Evolutionary conservation across 495 filamentous ascomycete genomes (phyloP).

Genomic region (Aspergillus panamensis): DNA sequence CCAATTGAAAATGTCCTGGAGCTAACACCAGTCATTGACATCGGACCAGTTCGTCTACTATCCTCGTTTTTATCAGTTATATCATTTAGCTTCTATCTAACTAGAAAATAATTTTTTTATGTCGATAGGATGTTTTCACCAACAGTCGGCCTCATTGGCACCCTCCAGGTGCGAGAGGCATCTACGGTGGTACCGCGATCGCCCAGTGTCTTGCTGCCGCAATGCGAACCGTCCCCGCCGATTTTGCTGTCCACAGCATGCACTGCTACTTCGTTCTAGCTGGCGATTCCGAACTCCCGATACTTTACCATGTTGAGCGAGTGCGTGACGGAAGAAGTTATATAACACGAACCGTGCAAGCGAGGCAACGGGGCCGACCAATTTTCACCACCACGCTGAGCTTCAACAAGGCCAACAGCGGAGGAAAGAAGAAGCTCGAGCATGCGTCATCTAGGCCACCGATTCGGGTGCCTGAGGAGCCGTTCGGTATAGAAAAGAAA

Average conservation of each 20-base stretch:
- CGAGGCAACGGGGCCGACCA: constrained; percentile 77
- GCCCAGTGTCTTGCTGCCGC: constrained; percentile 88
- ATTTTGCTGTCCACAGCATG: constrained; percentile 89
- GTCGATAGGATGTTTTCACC: constrained; percentile 75
- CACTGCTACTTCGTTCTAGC: constrained; percentile 98
- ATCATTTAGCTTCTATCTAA: background rate
- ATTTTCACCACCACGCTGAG: constrained; percentile 95
- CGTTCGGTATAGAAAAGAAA: constrained; percentile 22
- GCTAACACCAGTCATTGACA: constrained; percentile 71
- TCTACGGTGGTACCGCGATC: constrained; percentile 91
- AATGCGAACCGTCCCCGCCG: constrained; percentile 72
- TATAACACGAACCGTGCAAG: constrained; percentile 92
- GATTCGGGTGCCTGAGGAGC: constrained; percentile 27
- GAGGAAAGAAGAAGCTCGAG: constrained; percentile 56
- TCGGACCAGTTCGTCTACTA: constrained; percentile 63
- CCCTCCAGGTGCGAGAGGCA: constrained; percentile 82
- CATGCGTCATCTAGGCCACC: constrained; percentile 36
- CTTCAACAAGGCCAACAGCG: constrained; percentile 71
- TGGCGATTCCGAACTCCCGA: constrained; percentile 76
- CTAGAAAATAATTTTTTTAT: background rate
- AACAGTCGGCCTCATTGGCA: constrained; percentile 90
- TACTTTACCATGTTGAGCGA: constrained; percentile 89
- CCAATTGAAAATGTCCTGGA: constrained; percentile 86
- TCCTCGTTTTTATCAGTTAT: background rate
- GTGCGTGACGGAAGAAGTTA: constrained; percentile 90